Conservation (phyloP, 495 filamentous ascomycete genomes). For the Penicillium argentinense region DNA sequence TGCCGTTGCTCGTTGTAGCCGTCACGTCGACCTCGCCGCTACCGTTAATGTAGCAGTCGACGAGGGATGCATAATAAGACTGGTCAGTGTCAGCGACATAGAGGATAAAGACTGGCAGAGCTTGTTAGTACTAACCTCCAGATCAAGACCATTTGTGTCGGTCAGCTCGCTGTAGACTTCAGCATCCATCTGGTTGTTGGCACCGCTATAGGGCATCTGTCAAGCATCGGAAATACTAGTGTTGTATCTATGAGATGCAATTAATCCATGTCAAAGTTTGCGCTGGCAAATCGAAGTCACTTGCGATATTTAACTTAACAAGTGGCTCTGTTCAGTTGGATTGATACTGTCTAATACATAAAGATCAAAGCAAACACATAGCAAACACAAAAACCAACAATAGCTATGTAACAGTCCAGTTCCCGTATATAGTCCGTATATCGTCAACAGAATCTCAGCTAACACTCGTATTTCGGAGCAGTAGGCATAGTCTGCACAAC, state of each 20-base stretch:
- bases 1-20: no score
- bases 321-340: not conserved
- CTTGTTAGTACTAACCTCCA: no score
- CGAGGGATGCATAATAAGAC: no score
- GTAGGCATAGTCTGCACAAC: not conserved
- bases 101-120: no score
- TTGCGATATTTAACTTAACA: not conserved
- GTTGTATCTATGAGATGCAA: not conserved
- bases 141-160: no score
- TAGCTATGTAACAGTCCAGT: not conserved
- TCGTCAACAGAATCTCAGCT: not conserved
- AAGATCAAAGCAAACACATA: not conserved
- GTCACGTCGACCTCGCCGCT: no score
- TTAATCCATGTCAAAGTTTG: not conserved
- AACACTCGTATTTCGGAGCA: not conserved
- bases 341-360: not conserved
- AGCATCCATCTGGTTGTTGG: no score
- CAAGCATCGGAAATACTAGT: no score
- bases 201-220: no score
- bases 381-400: not conserved
- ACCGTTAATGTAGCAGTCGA: no score
- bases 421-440: not conserved
- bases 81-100: no score
- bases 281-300: not conserved
- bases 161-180: no score